Evolutionary conservation across 1,284 basidiomycete genomes (phyloP).

Genomic region (Cystobasidiaceae sp.): DNA sequence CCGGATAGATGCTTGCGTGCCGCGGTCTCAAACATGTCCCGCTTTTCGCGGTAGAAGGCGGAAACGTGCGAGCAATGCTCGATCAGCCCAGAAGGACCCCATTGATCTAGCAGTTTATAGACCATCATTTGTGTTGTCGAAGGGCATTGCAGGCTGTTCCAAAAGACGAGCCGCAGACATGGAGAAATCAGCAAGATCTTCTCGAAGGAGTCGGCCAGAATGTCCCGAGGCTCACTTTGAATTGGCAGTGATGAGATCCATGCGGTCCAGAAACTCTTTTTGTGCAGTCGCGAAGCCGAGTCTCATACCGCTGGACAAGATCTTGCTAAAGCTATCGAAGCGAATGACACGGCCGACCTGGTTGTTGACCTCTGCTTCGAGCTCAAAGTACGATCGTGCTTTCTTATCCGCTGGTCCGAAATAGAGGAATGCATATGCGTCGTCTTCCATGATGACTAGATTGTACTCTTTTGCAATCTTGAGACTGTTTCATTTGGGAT

Average conservation of each 20-base stretch:
- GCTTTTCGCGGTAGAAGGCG: slow-evolving; percentile 69
- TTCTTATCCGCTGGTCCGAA: slow-evolving; percentile 53
- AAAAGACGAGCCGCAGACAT: background rate
- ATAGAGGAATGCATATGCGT: slow-evolving; percentile 69
- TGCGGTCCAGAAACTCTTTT: slow-evolving; percentile 62
- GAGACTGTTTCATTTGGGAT: slow-evolving; percentile 76
- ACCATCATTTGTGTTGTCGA: slow-evolving; percentile 73
- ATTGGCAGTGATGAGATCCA: slow-evolving; percentile 63
- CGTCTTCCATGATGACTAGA: slow-evolving; percentile 82
- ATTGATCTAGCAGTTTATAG: slow-evolving; percentile 63
- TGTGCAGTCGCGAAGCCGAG: slow-evolving; percentile 81
- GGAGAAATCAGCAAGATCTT: background rate
- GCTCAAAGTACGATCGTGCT: slow-evolving; percentile 67
- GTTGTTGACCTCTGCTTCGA: slow-evolving; percentile 54
- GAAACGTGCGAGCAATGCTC: slow-evolving; percentile 65
- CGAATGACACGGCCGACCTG: slow-evolving; percentile 65
- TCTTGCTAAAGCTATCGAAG: slow-evolving; percentile 83
- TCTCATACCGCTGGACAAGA: slow-evolving; percentile 63
- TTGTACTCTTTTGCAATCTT: slow-evolving; percentile 67
- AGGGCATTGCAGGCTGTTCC: slow-evolving; percentile 5
- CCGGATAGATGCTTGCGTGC: slow-evolving; percentile 68
- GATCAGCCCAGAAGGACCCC: slow-evolving; percentile 63
- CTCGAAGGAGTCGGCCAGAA: background rate
- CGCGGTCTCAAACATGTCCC: slow-evolving; percentile 71
- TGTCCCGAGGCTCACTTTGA: slow-evolving; percentile 10